A percentile compares a stretch with the other conserved stretches of the same genome.
phyloP scores from a whole-genome alignment of 2,329 filamentous ascomycete species.

The Fusarium bactridioides region DNA sequence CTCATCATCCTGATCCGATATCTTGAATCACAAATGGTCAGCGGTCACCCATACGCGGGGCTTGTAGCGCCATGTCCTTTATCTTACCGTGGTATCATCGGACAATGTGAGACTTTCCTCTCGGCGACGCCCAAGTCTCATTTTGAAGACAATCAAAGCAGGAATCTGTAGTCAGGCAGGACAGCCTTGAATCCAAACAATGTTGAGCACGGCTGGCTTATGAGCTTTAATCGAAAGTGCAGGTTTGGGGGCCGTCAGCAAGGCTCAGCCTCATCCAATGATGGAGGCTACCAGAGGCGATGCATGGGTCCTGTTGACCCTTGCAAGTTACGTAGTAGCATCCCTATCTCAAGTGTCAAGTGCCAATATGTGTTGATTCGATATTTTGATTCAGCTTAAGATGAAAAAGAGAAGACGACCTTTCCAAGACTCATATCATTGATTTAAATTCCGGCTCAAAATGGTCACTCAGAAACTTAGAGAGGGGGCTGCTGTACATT shows the following conservation, averaged over 20 bases:
- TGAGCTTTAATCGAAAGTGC: background rate
- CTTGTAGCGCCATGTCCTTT: background rate
- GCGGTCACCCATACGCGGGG: background rate
- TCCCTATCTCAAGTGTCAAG: background rate
- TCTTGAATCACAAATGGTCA: background rate
- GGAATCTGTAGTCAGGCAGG: background rate
- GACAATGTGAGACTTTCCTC: background rate
- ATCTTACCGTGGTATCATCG: background rate
- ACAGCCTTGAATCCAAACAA: background rate
- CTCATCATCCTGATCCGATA: constrained; percentile 3
- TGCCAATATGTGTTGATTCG: background rate
- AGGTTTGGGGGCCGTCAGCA: background rate
- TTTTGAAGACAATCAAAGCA: background rate
- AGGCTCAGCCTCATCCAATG: background rate
- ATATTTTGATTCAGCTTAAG: background rate
- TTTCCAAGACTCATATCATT: background rate
- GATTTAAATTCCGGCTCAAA: background rate
- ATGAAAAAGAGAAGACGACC: background rate
- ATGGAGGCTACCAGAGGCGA: background rate
- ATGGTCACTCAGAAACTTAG: background rate
- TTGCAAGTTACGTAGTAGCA: background rate
- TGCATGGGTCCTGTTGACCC: background rate
- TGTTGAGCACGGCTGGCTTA: background rate
- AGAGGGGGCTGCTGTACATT: background rate
- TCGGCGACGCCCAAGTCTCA: constrained; percentile 10